phyloP scores from a whole-genome alignment of 2,329 filamentous ascomycete species.

The Scolecobasidium constrictum region DNA sequence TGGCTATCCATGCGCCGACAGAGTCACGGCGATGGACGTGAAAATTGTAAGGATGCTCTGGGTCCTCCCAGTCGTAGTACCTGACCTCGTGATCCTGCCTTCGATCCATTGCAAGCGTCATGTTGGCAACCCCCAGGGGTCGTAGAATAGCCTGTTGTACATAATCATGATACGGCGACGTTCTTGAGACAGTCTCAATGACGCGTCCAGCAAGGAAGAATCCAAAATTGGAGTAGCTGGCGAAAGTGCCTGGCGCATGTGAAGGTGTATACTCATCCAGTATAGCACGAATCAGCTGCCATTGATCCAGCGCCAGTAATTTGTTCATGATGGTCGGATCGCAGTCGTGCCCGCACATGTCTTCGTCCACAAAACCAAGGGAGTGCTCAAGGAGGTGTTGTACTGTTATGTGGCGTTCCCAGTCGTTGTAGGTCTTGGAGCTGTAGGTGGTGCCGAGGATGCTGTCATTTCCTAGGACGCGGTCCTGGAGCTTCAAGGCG shows the following conservation, averaged over 20 bases:
- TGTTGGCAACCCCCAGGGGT: slow-evolving; percentile 3
- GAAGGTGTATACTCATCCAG: slow-evolving; percentile 5
- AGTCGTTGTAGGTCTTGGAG: slow-evolving; percentile 4
- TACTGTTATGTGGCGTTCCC: slow-evolving; percentile 8
- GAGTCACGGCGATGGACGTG: slow-evolving; percentile 7
- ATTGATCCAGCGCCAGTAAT: slow-evolving; percentile 6
- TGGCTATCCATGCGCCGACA: slow-evolving; percentile 10
- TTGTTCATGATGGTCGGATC: slow-evolving; percentile 5
- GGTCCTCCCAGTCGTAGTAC: slow-evolving; percentile 8
- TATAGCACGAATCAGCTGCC: slow-evolving; percentile 7
- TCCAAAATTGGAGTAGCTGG: slow-evolving; percentile 9
- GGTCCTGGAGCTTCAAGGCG: not conserved
- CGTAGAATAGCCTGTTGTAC: slow-evolving; percentile 2
- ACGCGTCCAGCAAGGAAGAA: slow-evolving; percentile 8
- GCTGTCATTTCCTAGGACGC: slow-evolving; percentile 5
- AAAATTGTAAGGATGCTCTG: slow-evolving; percentile 6
- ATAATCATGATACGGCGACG: slow-evolving; percentile 1
- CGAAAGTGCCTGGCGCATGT: slow-evolving; percentile 7
- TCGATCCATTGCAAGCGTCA: slow-evolving; percentile 3
- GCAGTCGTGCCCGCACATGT: slow-evolving; percentile 5
- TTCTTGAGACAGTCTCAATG: slow-evolving; percentile 3
- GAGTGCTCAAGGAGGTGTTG: slow-evolving; percentile 9
- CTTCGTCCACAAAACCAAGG: slow-evolving; percentile 6
- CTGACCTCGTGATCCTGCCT: slow-evolving; percentile 3
- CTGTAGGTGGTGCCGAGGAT: slow-evolving; percentile 6